Evolutionary conservation across 768 basidiomycete species (phyloP).

Genomic region (Lentinula edodes): DNA sequence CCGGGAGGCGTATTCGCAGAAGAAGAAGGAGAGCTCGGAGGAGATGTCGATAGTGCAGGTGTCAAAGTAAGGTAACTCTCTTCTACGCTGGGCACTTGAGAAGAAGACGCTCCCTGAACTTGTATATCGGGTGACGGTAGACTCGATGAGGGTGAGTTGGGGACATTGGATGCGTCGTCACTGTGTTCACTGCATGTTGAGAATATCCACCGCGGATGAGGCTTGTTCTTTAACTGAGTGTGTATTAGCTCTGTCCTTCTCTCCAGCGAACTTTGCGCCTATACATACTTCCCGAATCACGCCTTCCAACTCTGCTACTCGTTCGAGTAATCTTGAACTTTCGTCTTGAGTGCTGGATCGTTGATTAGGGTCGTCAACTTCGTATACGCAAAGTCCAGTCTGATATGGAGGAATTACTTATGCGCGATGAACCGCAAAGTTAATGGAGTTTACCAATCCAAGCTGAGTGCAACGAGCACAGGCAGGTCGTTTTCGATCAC

Average conservation of each 20-base stretch:
- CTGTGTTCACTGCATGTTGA: conserved; percentile 8
- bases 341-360: conserved; percentile 55
- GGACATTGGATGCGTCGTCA: conserved; percentile 1
- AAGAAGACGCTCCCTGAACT: neutral
- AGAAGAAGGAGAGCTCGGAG: neutral
- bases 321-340: conserved; percentile 56
- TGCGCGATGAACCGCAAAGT: neutral
- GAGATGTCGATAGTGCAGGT: neutral
- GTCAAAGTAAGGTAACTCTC: neutral
- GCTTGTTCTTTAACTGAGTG: conserved; percentile 62
- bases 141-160: neutral
- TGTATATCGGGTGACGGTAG: neutral
- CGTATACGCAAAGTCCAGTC: conserved; percentile 82
- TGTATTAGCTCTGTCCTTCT: neutral
- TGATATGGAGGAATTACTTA: conserved; percentile 17
- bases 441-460: conserved; percentile 32
- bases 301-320: conserved; percentile 79
- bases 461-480: conserved; percentile 47
- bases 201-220: conserved; percentile 57
- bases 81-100: neutral
- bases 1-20: neutral
- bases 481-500: conserved; percentile 44
- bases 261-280: neutral
- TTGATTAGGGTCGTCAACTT: conserved; percentile 71
- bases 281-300: conserved; percentile 68